phyloP scores from a whole-genome alignment of 306 rosid genomes.

The Lablab purpureus region DNA sequence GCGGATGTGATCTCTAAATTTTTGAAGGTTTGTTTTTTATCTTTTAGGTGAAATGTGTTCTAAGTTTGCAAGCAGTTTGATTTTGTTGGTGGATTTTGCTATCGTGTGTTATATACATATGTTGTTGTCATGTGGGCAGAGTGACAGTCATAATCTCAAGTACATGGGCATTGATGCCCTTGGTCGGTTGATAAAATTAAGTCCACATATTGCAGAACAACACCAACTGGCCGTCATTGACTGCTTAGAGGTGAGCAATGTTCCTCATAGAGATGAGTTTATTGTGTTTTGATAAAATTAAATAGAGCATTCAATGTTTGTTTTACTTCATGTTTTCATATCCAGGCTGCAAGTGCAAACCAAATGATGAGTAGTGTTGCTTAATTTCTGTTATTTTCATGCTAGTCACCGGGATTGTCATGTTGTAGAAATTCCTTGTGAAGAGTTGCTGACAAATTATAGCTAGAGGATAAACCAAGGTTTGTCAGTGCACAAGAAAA shows the following conservation, averaged over 20 bases:
- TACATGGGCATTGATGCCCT: conserved; percentile 99
- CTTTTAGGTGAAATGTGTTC: conserved; percentile 11
- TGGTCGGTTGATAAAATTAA: conserved; percentile 85
- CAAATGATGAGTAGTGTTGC: conserved; percentile 18
- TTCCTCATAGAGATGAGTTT: conserved; percentile 26
- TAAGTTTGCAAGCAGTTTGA: neutral
- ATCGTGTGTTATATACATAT: neutral
- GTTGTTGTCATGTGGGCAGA: conserved; percentile 58
- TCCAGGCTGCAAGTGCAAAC: neutral
- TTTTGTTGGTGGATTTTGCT: conserved; percentile 6
- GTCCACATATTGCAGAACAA: conserved; percentile 90
- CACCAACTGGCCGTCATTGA: conserved; percentile 98
- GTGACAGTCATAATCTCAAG: conserved; percentile 96
- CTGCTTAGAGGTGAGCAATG: conserved; percentile 86
- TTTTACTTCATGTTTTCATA: neutral
- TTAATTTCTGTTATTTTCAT: neutral
- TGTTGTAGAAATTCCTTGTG: conserved; percentile 17
- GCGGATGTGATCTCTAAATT: conserved; percentile 88
- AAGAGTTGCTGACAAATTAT: conserved; percentile 2
- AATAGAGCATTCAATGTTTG: neutral
- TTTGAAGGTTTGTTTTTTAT: conserved; percentile 69
- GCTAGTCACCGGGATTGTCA: neutral
- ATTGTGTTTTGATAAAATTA: neutral
- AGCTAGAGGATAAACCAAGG: neutral
- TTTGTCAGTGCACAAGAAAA: neutral